These are phyloP conservation scores for Nigrospora sphaerica DNA, from an alignment of 2,329 filamentous ascomycete genomes.

Conservation along the genomic window DNA sequence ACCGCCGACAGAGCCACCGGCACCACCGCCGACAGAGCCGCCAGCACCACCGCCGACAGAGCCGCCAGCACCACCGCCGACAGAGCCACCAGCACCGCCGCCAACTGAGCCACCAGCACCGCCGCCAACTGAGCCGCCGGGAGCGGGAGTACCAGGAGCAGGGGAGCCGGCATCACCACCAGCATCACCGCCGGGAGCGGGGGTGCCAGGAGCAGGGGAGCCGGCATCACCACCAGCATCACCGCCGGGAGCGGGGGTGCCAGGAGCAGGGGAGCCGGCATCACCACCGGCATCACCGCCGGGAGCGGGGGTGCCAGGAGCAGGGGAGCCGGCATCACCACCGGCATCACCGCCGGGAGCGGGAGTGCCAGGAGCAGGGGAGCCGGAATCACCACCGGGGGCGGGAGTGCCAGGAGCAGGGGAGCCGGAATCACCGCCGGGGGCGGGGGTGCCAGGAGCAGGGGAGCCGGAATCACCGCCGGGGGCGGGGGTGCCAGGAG, in stretches of 20 bases:
- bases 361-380: background rate
- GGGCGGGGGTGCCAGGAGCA: too few relatives aligned
- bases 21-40: background rate
- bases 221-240: background rate
- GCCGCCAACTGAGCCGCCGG: background rate
- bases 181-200: background rate
- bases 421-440: too few relatives aligned
- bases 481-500: background rate
- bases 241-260: background rate
- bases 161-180: background rate
- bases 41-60: background rate
- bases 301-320: background rate
- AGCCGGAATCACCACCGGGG: background rate
- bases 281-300: background rate
- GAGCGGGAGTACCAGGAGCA: background rate
- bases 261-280: background rate
- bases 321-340: background rate
- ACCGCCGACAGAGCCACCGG: background rate
- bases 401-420: background rate
- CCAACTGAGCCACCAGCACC: background rate
- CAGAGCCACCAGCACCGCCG: background rate
- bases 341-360: background rate
- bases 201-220: background rate
- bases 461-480: background rate
- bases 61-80: background rate